Evolutionary conservation across 2,329 filamentous ascomycete species (phyloP), one percentile per base, ranked within the genome.

Genomic region (Penicillium sp.): DNA sequence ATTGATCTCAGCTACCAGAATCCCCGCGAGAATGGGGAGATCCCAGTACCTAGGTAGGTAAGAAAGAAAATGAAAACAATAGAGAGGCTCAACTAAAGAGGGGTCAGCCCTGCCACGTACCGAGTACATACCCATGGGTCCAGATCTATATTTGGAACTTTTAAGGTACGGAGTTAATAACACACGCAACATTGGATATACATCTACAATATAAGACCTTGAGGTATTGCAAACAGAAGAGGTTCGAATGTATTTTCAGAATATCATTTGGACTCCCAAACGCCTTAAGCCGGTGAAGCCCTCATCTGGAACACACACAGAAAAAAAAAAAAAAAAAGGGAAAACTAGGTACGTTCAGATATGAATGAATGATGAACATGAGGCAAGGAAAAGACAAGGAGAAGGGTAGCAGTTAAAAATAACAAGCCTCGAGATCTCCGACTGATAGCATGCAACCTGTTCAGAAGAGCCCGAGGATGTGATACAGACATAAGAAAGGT

Each of bases 191-290:
- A n/a, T n/a, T n/a, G n/a, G n/a, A 40, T 22, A 18, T 39, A 44
- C 14, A 43, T 44, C 26, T 35, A 51, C 29, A 39, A 50, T 6
- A 38, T 49, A n/a, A 26, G 14, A 5, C 5, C 5, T 4, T 1
- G 24, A 43, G 5, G 24, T 11, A 42, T 40, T 49, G 18, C 4
- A 29, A 29, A 14, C 20, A 37, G 50, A 45, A 46, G 48, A 52
- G 34, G 39, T 29, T 53, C 35, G 24, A 42, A 31, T 55, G 26
- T 55, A 61, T 62, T 62, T 58, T 40, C 51, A 59, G 53, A 53
- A 58, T 50, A 57, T 59, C 50, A 59, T 51, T 57, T 38, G 45
- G 53, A 62, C 61, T 61, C 64, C 62, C 45, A 50, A 64, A 66
- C 62, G 47, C 64, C 62, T 53, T 29, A 46, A 59, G 53, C 45